Conservation (phyloP, 371 early-diverging fungal species). For the Quaeritorhiza haematococci region DNA sequence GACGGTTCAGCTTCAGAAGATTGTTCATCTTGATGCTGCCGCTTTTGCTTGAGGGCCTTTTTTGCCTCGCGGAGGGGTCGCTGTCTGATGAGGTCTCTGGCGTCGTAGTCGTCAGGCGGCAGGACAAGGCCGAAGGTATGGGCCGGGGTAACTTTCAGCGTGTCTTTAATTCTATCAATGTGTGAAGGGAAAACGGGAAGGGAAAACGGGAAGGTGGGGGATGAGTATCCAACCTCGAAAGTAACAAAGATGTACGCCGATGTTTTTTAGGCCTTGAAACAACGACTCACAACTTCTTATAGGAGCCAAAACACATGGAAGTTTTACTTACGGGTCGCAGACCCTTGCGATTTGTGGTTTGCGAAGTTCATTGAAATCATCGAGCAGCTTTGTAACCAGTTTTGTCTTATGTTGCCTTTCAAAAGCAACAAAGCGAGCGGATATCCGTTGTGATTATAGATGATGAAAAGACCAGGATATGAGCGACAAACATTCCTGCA, state of each 20-base stretch:
- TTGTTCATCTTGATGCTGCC: too few relatives aligned
- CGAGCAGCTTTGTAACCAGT: slow-evolving; percentile 15
- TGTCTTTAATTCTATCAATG: slow-evolving; percentile 24
- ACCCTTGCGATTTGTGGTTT: slow-evolving; percentile 29
- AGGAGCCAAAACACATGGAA: too few relatives aligned
- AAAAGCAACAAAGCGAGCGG: neutral
- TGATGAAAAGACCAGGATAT: neutral
- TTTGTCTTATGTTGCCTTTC: slow-evolving; percentile 18
- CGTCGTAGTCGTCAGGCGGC: slow-evolving; percentile 23
- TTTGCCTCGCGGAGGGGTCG: slow-evolving; percentile 1
- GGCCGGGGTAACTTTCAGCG: slow-evolving; percentile 19
- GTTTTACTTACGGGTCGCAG: slow-evolving; percentile 34
- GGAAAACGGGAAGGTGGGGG: too few relatives aligned
- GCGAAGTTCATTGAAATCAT: slow-evolving; percentile 20
- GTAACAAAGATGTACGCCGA: too few relatives aligned
- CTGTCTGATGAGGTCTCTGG: slow-evolving; percentile 28
- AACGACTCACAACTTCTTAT: too few relatives aligned
- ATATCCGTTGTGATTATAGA: neutral
- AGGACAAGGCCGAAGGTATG: slow-evolving; percentile 30
- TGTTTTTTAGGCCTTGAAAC: too few relatives aligned
- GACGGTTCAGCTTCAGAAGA: too few relatives aligned
- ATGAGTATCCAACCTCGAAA: too few relatives aligned
- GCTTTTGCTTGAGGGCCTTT: too few relatives aligned
- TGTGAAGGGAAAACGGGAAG: too few relatives aligned
- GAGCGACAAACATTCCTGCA: too few relatives aligned